Conservation (phyloP, 2,329 filamentous ascomycete species). For the Fusarium begoniae region DNA sequence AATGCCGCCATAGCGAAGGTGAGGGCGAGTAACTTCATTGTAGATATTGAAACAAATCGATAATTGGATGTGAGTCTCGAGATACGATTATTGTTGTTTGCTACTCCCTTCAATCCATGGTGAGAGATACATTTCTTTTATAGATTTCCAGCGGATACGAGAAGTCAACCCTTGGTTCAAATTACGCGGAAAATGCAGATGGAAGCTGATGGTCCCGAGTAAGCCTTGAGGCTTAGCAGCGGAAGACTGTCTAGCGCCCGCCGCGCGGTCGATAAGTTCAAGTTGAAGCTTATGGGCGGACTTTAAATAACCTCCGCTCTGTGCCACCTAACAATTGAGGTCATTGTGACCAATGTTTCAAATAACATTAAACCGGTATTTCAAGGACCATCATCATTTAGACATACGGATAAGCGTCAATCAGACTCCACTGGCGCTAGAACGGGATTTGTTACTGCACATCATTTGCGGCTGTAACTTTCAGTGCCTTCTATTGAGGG, state of each 20-base stretch:
- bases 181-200: rapidly evolving
- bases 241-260: background rate
- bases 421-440: background rate
- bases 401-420: rapidly evolving
- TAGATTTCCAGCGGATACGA: background rate
- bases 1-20: background rate
- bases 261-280: background rate
- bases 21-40: background rate
- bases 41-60: background rate
- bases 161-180: rapidly evolving
- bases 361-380: rapidly evolving
- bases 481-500: background rate
- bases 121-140: rapidly evolving
- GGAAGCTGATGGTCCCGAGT: rapidly evolving
- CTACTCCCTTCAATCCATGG: background rate
- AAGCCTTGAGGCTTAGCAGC: background rate
- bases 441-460: background rate
- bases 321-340: background rate
- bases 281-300: background rate
- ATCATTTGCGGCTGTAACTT: background rate
- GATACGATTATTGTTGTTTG: background rate
- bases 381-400: rapidly evolving
- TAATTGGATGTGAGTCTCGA: background rate
- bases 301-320: background rate
- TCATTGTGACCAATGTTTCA: rapidly evolving